A percentile compares a stretch with the other conserved stretches of the same genome.
Evolutionary conservation across 208 protist species (phyloP).

Genomic region (Leishmania major): DNA sequence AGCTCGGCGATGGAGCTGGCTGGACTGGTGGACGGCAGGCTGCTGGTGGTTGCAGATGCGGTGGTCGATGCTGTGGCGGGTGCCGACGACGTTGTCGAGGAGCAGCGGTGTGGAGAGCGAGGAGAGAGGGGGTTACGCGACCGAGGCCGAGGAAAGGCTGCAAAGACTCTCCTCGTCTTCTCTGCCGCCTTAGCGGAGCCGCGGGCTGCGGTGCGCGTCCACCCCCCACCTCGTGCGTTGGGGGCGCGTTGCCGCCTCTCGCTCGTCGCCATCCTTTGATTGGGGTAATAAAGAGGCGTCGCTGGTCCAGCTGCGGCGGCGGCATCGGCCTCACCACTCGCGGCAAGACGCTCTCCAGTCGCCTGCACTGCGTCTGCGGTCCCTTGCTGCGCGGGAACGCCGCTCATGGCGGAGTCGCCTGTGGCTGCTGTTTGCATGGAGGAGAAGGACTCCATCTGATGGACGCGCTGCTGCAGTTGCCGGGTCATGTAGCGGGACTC

Average conservation of each 20-base stretch:
- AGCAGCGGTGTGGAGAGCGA: background rate
- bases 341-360: background rate
- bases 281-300: background rate
- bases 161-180: background rate
- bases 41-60: slow-evolving; percentile 4
- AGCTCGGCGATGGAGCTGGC: background rate
- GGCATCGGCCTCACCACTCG: background rate
- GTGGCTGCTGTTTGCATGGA: background rate
- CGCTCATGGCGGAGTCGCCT: slow-evolving; percentile 1
- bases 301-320: background rate
- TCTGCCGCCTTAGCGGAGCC: background rate
- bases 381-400: background rate
- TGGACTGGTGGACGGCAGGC: slow-evolving; percentile 8
- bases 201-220: background rate
- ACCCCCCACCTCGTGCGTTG: background rate
- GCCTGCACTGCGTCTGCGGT: background rate
- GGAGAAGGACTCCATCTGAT: slow-evolving; percentile 16
- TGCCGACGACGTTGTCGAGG: background rate
- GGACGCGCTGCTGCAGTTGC: slow-evolving; percentile 40
- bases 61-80: background rate
- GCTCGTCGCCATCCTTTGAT: background rate
- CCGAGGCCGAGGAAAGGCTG: background rate
- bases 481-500: slow-evolving; percentile 53
- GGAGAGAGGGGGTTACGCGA: background rate
- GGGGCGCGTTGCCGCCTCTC: slow-evolving; percentile 9